Conservation (phyloP, 164 flowering plant species). For the Liriodendron chinense region DNA sequence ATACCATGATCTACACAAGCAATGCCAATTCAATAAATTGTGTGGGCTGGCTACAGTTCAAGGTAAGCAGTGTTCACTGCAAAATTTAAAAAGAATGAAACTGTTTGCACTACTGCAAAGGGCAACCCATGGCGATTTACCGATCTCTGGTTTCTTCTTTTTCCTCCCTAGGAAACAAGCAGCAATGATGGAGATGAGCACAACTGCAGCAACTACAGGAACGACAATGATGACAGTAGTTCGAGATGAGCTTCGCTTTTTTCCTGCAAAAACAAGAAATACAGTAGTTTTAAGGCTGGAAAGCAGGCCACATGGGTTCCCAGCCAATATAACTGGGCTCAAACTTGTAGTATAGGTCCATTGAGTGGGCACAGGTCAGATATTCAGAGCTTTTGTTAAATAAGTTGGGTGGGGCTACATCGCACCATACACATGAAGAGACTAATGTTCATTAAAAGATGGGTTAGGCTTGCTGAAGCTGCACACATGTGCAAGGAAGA, state of each 20-base stretch:
- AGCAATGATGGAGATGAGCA: background rate
- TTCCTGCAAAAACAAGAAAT: background rate
- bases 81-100: too few relatives aligned
- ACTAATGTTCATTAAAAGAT: too few relatives aligned
- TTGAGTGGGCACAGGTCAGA: background rate
- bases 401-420: too few relatives aligned
- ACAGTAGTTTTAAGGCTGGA: background rate
- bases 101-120: too few relatives aligned
- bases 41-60: background rate
- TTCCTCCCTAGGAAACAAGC: background rate
- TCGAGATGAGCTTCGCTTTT: background rate
- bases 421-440: too few relatives aligned
- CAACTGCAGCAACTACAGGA: background rate
- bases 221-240: background rate
- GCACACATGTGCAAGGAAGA: too few relatives aligned
- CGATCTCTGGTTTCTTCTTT: too few relatives aligned
- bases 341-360: background rate
- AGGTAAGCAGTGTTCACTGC: too few relatives aligned
- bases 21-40: background rate
- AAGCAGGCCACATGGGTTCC: background rate
- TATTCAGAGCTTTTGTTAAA: too few relatives aligned
- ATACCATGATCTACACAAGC: background rate
- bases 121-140: too few relatives aligned
- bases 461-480: too few relatives aligned
- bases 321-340: background rate